phyloP scores from a whole-genome alignment of 805 yeast species.

The Barnettozyma sucrosica region DNA sequence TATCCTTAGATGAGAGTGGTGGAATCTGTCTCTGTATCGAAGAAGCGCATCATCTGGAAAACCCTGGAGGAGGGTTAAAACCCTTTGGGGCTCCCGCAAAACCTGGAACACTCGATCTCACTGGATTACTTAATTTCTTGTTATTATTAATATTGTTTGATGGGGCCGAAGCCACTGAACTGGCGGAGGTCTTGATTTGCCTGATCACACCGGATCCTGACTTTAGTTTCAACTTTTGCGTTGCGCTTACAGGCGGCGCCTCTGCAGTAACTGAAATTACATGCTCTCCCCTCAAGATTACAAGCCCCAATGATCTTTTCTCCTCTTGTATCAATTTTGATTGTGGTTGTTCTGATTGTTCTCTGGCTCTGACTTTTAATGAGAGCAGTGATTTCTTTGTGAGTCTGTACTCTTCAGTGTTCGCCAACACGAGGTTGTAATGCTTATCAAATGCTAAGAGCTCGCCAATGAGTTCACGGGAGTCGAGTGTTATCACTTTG shows the following conservation, averaged over 20 bases:
- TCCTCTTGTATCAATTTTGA: slow-evolving; percentile 45
- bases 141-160: neutral
- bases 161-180: neutral
- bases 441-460: slow-evolving; percentile 84
- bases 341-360: slow-evolving; percentile 31
- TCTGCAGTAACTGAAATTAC: slow-evolving; percentile 48
- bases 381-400: slow-evolving; percentile 51
- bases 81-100: slow-evolving; percentile 33
- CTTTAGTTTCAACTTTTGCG: slow-evolving; percentile 23
- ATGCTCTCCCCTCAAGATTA: slow-evolving; percentile 84
- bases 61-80: slow-evolving; percentile 46
- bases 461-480: slow-evolving; percentile 71
- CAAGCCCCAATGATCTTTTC: slow-evolving; percentile 72
- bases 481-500: slow-evolving; percentile 70
- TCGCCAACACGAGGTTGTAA: slow-evolving; percentile 79
- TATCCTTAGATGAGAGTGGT: neutral
- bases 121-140: slow-evolving; percentile 20
- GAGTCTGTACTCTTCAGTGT: slow-evolving; percentile 76
- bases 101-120: slow-evolving; percentile 27
- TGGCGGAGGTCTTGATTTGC: slow-evolving; percentile 18
- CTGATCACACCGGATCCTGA: slow-evolving; percentile 28
- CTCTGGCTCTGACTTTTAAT: slow-evolving; percentile 29
- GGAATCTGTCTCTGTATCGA: neutral
- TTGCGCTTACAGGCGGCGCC: slow-evolving; percentile 25
- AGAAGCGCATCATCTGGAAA: slow-evolving; percentile 22